These are phyloP conservation scores for Onygenales sp. DNA, from an alignment of 2,329 filamentous ascomycete genomes.

Conservation along the genomic window DNA sequence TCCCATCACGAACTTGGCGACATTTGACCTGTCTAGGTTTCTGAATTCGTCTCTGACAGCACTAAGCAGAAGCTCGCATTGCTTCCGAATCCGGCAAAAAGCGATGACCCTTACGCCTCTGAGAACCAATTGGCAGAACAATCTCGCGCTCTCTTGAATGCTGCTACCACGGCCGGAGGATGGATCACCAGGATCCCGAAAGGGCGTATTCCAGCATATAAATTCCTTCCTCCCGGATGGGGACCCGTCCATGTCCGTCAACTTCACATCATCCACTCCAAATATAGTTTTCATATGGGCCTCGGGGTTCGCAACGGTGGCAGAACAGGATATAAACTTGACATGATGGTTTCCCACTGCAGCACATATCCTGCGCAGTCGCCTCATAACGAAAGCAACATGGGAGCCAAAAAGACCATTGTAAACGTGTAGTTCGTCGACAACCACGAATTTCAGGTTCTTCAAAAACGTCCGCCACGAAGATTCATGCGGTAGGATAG, in stretches of 20 bases:
- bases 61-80: constrained; percentile 75
- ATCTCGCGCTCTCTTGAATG: constrained; percentile 72
- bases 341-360: constrained; percentile 77
- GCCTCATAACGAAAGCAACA: constrained; percentile 87
- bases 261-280: constrained; percentile 66
- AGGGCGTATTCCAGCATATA: constrained; percentile 95
- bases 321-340: constrained; percentile 91
- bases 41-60: constrained; percentile 72
- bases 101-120: constrained; percentile 86
- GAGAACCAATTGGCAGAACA: constrained; percentile 84
- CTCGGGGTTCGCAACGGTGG: constrained; percentile 85
- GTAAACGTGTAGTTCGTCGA: constrained; percentile 90
- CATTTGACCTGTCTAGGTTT: constrained; percentile 62
- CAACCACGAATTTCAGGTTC: constrained; percentile 82
- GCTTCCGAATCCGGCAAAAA: constrained; percentile 78
- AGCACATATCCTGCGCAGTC: constrained; percentile 77
- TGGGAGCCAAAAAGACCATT: constrained; percentile 92
- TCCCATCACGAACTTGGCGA: constrained; percentile 75
- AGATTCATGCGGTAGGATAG: constrained; percentile 84
- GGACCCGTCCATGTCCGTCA: constrained; percentile 87
- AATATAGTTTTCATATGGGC: constrained; percentile 94
- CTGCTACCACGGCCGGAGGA: constrained; percentile 76
- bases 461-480: constrained; percentile 81
- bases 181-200: constrained; percentile 78
- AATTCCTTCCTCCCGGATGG: constrained; percentile 91